Evolutionary conservation across 768 basidiomycete species (phyloP).

Genomic region (Naganishia friedmannii): DNA sequence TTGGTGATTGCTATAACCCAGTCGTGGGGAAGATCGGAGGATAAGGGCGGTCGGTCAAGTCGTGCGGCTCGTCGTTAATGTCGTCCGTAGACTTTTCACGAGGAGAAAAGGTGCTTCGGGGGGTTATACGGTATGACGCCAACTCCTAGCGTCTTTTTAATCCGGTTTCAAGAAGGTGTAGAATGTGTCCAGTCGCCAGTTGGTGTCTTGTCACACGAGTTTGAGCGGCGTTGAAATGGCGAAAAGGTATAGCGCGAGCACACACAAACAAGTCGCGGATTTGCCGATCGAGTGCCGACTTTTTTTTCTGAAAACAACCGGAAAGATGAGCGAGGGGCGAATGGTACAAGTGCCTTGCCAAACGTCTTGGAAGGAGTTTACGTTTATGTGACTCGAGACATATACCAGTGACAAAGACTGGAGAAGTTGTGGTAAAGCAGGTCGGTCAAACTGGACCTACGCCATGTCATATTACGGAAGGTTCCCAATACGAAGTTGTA

Average conservation of each 20-base stretch:
- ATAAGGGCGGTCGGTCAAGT: neutral
- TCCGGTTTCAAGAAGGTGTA: neutral
- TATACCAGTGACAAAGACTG: neutral
- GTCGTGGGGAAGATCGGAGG: neutral
- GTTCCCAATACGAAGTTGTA: neutral
- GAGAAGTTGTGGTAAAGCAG: neutral
- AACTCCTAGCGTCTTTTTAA: conserved; percentile 9
- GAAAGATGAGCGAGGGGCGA: neutral
- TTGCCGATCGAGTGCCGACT: conserved; percentile 2
- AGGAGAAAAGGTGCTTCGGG: neutral
- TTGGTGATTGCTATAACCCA: neutral
- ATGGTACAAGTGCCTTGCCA: neutral
- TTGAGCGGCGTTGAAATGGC: conserved; percentile 21
- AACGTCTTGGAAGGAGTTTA: neutral
- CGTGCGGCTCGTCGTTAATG: neutral
- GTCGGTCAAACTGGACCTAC: neutral
- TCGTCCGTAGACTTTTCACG: neutral
- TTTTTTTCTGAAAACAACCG: neutral
- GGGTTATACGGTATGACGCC: neutral
- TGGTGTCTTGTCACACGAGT: conserved; percentile 6
- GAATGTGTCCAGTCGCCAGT: neutral
- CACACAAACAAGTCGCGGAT: neutral
- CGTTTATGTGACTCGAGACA: neutral
- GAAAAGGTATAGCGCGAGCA: conserved; percentile 14
- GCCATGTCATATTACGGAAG: conserved; percentile 1